Evolutionary conservation across 495 filamentous ascomycete genomes (phyloP).

Genomic region (Penicillium silybi): DNA sequence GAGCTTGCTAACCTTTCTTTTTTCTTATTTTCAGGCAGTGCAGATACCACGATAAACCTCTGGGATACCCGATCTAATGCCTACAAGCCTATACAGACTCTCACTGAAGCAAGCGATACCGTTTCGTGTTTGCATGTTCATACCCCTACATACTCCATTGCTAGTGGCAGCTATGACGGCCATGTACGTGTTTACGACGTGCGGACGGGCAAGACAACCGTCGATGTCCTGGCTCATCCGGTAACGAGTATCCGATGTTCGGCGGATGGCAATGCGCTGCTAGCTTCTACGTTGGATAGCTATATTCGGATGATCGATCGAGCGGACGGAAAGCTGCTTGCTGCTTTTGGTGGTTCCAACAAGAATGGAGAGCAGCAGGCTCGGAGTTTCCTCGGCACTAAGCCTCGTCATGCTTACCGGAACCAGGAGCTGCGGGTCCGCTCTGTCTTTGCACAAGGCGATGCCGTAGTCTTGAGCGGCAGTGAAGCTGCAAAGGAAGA

Average conservation of each 20-base stretch:
- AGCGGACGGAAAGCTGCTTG: constrained; percentile 64
- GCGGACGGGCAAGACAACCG: constrained; percentile 68
- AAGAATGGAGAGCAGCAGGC: constrained; percentile 24
- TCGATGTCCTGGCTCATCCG: constrained; percentile 59
- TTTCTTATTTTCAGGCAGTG: constrained; percentile 49
- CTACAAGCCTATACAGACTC: constrained; percentile 69
- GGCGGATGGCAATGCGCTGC: constrained; percentile 63
- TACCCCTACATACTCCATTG: constrained; percentile 40
- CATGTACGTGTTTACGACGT: constrained; percentile 81
- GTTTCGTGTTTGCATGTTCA: constrained; percentile 57
- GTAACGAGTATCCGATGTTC: constrained; percentile 68
- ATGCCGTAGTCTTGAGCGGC: constrained; percentile 78
- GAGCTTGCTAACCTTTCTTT: background rate
- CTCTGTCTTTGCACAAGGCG: constrained; percentile 66
- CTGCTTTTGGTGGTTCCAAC: constrained; percentile 56
- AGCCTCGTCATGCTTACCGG: constrained; percentile 36
- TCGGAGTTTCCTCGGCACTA: background rate
- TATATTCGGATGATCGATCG: constrained; percentile 80
- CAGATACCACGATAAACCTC: constrained; percentile 77
- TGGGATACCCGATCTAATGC: constrained; percentile 71
- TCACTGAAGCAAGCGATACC: constrained; percentile 75
- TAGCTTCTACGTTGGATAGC: constrained; percentile 75
- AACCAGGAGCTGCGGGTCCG: constrained; percentile 70
- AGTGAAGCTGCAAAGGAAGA: constrained; percentile 56
- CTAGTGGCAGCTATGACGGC: constrained; percentile 80